A percentile compares a stretch with the other conserved stretches of the same genome.
phyloP scores from a whole-genome alignment of 169 alveolate species.

The Plasmodium adleri region DNA sequence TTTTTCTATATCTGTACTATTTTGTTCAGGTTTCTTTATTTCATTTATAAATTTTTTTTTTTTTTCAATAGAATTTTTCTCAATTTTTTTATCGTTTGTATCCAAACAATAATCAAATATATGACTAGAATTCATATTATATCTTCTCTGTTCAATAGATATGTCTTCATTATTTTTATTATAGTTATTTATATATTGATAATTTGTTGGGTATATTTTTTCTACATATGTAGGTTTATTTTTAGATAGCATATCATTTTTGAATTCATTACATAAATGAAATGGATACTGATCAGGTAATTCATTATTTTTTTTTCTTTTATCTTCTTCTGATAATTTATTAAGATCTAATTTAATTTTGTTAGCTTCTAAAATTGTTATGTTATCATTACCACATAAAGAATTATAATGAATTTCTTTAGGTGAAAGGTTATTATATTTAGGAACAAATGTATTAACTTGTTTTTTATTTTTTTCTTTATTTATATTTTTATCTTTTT shows the following conservation, averaged over 20 bases:
- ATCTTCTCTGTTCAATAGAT: slow-evolving; percentile 51
- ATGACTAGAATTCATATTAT: slow-evolving; percentile 73
- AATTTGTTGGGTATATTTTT: slow-evolving; percentile 73
- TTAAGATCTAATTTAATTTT: slow-evolving; percentile 58
- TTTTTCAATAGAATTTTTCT: background rate
- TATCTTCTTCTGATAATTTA: slow-evolving; percentile 22
- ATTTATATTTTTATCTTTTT: background rate
- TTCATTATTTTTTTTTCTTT: background rate
- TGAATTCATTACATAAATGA: slow-evolving; percentile 40
- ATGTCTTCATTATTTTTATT: slow-evolving; percentile 57
- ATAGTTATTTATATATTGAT: slow-evolving; percentile 67
- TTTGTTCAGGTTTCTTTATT: background rate
- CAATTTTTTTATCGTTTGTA: background rate
- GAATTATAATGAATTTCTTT: slow-evolving; percentile 61
- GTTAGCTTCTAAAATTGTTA: slow-evolving; percentile 72
- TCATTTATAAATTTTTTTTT: background rate
- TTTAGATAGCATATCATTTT: slow-evolving; percentile 17
- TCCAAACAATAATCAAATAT: slow-evolving; percentile 60
- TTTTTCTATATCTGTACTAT: slow-evolving; percentile 15
- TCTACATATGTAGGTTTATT: slow-evolving; percentile 15
- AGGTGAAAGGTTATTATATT: slow-evolving; percentile 47
- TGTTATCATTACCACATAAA: slow-evolving; percentile 66
- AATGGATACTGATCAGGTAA: slow-evolving; percentile 76
- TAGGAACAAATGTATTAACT: slow-evolving; percentile 42
- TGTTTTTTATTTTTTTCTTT: slow-evolving; percentile 33